Percentiles rank a stretch among this genome's conserved stretches.
Conservation (phyloP, 1,284 basidiomycete species). For the Ganoderma multipileum region DNA sequence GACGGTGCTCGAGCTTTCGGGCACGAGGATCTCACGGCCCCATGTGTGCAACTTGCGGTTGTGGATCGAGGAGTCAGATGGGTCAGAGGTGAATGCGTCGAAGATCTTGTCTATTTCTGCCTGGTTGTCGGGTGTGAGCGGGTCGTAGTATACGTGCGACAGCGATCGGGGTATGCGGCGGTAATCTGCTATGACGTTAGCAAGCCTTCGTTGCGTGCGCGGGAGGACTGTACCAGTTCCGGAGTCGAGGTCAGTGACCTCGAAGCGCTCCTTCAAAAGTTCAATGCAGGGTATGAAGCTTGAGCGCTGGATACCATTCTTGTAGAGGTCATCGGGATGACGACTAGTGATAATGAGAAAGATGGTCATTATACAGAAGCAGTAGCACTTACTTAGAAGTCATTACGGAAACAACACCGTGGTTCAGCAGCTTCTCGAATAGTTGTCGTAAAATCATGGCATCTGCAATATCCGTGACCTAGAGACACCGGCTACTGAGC, state of each 20-base stretch:
- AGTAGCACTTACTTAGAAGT: constrained; percentile 88
- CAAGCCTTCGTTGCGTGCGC: neutral
- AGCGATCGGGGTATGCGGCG: constrained; percentile 89
- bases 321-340: constrained; percentile 96
- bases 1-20: constrained; percentile 79
- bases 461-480: constrained; percentile 98
- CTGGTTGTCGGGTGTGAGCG: constrained; percentile 70
- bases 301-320: constrained; percentile 98
- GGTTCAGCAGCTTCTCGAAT: constrained; percentile 84
- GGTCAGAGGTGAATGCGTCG: constrained; percentile 64
- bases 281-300: constrained; percentile 97
- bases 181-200: constrained; percentile 75
- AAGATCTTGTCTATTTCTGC: constrained; percentile 87
- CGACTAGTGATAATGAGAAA: constrained; percentile 62
- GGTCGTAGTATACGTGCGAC: constrained; percentile 92
- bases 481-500: neutral
- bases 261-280: constrained; percentile 86
- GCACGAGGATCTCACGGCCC: constrained; percentile 86
- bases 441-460: constrained; percentile 97
- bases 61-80: constrained; percentile 61
- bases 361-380: constrained; percentile 9
- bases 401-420: constrained; percentile 94
- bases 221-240: constrained; percentile 74
- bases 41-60: constrained; percentile 83
- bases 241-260: constrained; percentile 92